A percentile compares a stretch with the other conserved stretches of the same genome.
These are phyloP conservation scores for Talaromyces proteolyticus DNA, from an alignment of 495 filamentous ascomycete genomes.

Conservation along the genomic window DNA sequence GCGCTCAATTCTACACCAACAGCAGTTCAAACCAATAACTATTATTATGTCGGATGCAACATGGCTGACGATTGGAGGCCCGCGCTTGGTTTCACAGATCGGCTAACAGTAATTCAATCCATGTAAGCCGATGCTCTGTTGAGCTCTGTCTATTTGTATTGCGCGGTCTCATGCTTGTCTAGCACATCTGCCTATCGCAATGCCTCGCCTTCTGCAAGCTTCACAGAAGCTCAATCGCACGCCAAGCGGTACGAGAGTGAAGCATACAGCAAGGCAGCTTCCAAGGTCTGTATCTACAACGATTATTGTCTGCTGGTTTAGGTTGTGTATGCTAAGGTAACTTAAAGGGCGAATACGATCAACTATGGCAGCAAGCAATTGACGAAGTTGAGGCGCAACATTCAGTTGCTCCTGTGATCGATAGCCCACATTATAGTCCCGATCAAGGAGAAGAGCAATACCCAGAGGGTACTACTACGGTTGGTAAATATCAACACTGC, in stretches of 20 bases:
- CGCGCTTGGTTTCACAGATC: conserved; percentile 43
- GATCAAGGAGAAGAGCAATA: conserved; percentile 6
- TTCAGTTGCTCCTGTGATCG: conserved; percentile 13
- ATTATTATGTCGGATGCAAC: not conserved
- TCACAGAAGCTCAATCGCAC: conserved; percentile 35
- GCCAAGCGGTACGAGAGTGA: conserved; percentile 32
- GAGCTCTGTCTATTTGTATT: not conserved
- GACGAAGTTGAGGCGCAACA: conserved; percentile 24
- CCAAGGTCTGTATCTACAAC: conserved; percentile 25
- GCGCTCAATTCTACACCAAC: too few relatives aligned
- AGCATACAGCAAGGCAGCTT: conserved; percentile 32
- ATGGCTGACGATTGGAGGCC: conserved; percentile 23
- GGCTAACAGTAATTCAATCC: conserved; percentile 42
- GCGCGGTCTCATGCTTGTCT: conserved; percentile 12
- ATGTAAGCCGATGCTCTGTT: conserved; percentile 23
- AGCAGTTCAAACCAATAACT: too few relatives aligned
- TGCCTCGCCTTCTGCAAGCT: conserved; percentile 26
- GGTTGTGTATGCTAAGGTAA: not conserved
- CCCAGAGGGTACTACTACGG: conserved; percentile 23
- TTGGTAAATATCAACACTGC: conserved; percentile 70
- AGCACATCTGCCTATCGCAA: conserved; percentile 43
- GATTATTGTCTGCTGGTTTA: not conserved
- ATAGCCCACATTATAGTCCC: conserved; percentile 7
- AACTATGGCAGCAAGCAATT: conserved; percentile 33
- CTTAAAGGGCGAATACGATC: conserved; percentile 42